Base-by-base conservation (phyloP, 1,284 basidiomycete species). In the Melampsora larici-populina region DNA sequence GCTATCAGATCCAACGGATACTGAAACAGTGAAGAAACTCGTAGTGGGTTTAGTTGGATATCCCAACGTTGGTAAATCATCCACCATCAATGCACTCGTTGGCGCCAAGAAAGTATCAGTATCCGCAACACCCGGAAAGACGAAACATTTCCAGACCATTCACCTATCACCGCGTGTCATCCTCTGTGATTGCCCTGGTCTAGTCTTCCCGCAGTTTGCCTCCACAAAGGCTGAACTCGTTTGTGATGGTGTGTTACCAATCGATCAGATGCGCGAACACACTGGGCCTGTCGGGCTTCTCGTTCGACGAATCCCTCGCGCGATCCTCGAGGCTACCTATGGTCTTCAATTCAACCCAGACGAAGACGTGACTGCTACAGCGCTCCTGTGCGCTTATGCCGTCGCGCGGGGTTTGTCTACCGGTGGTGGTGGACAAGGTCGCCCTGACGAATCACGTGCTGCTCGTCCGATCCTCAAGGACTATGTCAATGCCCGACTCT, bases 61-160 rank as follows among this genome's bases (percentile, higher is more conserved):
- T 83, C 88, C 88, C 58, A 88, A 88, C 82, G 88, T 88, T 80
- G 88, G 88, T 79, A 88, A 88, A 83, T 88, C 87, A 17, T 86
- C 86, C 31, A 87, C 87, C 18, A 87, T 88, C 85, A 88, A 88
- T 81, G 87, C 87, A 8, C 83, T 88, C 2, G 85, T 88, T 36
- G 87, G 87, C 21, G 84, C 86, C 64, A 97, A 98, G 86, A 97
- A 95, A 87, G 96, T 98, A 79, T 96, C 93, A 81, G 96, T 97
- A 9, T 98, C 95, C 1, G 90, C 94, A 0, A 99, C 96, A 0
- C 97, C 97, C 0, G 95, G 97, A 80, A 98, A 99, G 85, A 99
- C 97, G 40, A 99, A 99, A 84, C 97, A 99, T 85, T 98, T 99
- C 86, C 97, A 99, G 85, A 99, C 97, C 0, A 94, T 98, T 80